Conservation (phyloP, 2,329 filamentous ascomycete genomes). For the Sodiomyces alkalinus region DNA sequence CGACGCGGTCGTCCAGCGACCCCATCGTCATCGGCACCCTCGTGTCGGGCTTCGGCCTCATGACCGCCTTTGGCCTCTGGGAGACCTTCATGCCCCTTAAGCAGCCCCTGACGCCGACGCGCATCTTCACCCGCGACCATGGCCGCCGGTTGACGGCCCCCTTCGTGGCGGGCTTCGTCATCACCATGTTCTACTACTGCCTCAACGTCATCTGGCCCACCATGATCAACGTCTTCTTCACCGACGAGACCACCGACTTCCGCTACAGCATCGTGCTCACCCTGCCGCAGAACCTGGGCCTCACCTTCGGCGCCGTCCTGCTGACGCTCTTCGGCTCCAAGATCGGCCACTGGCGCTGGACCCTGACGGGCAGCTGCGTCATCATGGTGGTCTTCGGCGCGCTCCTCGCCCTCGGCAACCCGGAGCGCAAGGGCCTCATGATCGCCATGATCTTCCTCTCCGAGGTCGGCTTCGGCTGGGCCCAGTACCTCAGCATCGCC, state of each 20-base stretch:
- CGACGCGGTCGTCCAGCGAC: conserved; percentile 17
- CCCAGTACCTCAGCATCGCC: conserved; percentile 29
- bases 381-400: conserved; percentile 32
- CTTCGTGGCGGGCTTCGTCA: conserved; percentile 25
- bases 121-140: conserved; percentile 25
- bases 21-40: conserved; percentile 21
- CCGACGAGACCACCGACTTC: conserved; percentile 17
- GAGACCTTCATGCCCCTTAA: conserved; percentile 20
- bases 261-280: conserved; percentile 20
- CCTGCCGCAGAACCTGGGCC: conserved; percentile 27
- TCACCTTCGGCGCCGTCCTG: conserved; percentile 24
- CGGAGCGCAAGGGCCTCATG: conserved; percentile 26
- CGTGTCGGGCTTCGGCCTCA: conserved; percentile 17
- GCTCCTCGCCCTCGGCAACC: conserved; percentile 25
- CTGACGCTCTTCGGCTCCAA: conserved; percentile 23
- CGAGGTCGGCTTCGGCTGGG: conserved; percentile 29
- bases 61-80: conserved; percentile 21
- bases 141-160: conserved; percentile 32
- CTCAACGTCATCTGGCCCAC: conserved; percentile 29
- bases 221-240: conserved; percentile 30
- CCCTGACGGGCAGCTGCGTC: conserved; percentile 23
- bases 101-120: conserved; percentile 25
- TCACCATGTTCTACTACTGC: conserved; percentile 37
- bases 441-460: conserved; percentile 30
- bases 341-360: conserved; percentile 31